phyloP scores from a whole-genome alignment of 306 rosid genomes.

The Sicyos edulis region DNA sequence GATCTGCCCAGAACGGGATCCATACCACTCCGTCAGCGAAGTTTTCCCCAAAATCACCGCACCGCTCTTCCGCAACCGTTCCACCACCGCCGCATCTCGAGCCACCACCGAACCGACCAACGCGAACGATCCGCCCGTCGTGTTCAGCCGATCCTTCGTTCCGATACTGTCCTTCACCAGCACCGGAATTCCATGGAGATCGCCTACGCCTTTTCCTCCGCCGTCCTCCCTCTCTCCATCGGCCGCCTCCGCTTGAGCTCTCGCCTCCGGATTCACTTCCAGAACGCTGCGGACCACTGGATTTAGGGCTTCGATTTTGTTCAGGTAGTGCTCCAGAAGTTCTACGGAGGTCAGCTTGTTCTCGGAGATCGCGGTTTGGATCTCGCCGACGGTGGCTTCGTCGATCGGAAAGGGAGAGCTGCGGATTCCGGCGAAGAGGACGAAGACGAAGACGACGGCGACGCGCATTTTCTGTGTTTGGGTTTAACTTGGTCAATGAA shows the following conservation, averaged over 20 bases:
- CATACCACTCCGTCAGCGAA: conserved; percentile 45
- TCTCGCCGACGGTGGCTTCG: conserved; percentile 50
- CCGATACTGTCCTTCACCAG: conserved; percentile 54
- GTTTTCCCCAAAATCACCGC: conserved; percentile 61
- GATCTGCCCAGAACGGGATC: conserved; percentile 22
- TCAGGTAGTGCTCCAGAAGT: conserved; percentile 44
- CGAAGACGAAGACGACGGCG: not conserved
- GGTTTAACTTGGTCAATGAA: no score
- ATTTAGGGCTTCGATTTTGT: conserved; percentile 35
- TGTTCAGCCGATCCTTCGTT: conserved; percentile 47
- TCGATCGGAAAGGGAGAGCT: conserved; percentile 25
- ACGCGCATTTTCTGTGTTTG: not conserved
- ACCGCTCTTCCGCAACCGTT: conserved; percentile 43
- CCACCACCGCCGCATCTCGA: conserved; percentile 53
- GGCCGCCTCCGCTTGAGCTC: conserved; percentile 49
- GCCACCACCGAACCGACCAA: conserved; percentile 50
- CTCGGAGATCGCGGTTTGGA: conserved; percentile 39
- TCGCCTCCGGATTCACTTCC: conserved; percentile 64
- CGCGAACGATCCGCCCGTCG: conserved; percentile 54
- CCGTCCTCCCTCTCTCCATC: conserved; percentile 36
- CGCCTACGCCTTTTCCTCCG: not conserved
- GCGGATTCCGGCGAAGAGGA: conserved; percentile 1
- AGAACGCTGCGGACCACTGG: conserved; percentile 50
- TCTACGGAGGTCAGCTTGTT: conserved; percentile 37
- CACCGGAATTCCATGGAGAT: conserved; percentile 57